Conservation (phyloP, 2,329 filamentous ascomycete genomes). For the Microdochium bolleyi region DNA sequence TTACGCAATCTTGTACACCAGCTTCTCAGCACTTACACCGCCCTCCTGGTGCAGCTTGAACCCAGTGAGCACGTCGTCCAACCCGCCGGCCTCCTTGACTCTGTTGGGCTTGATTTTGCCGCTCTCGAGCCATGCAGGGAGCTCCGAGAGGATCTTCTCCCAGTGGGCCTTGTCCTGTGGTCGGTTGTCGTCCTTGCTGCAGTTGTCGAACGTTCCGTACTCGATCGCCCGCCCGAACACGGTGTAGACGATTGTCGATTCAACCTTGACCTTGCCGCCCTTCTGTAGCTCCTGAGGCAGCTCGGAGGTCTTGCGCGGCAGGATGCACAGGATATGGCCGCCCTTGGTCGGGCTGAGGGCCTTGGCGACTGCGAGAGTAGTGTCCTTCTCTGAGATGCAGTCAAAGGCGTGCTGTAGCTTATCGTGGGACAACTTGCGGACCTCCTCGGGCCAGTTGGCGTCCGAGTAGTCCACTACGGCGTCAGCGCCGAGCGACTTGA, state of each 20-base stretch:
- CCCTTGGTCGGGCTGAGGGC: slow-evolving; percentile 21
- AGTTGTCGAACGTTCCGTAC: slow-evolving; percentile 16
- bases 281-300: slow-evolving; percentile 8
- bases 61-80: slow-evolving; percentile 16
- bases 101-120: slow-evolving; percentile 21
- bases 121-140: slow-evolving; percentile 15
- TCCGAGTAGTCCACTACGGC: slow-evolving; percentile 28
- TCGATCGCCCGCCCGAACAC: slow-evolving; percentile 17
- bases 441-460: slow-evolving; percentile 38
- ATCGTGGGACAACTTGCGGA: slow-evolving; percentile 58
- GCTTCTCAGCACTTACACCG: slow-evolving; percentile 21
- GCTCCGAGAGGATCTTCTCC: slow-evolving; percentile 20
- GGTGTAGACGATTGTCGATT: slow-evolving; percentile 22
- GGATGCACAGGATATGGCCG: slow-evolving; percentile 14
- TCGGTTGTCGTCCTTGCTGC: slow-evolving; percentile 11
- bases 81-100: slow-evolving; percentile 15
- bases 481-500: slow-evolving; percentile 15
- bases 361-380: slow-evolving; percentile 10
- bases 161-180: slow-evolving; percentile 19
- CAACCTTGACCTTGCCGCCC: slow-evolving; percentile 18
- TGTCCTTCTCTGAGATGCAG: slow-evolving; percentile 17
- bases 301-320: slow-evolving; percentile 11
- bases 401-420: slow-evolving; percentile 25
- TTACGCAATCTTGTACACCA: slow-evolving; percentile 20
- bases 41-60: slow-evolving; percentile 18